Base-by-base conservation (phyloP, 164 flowering plant genomes). In the grape (Vitis vinifera) region DNA sequence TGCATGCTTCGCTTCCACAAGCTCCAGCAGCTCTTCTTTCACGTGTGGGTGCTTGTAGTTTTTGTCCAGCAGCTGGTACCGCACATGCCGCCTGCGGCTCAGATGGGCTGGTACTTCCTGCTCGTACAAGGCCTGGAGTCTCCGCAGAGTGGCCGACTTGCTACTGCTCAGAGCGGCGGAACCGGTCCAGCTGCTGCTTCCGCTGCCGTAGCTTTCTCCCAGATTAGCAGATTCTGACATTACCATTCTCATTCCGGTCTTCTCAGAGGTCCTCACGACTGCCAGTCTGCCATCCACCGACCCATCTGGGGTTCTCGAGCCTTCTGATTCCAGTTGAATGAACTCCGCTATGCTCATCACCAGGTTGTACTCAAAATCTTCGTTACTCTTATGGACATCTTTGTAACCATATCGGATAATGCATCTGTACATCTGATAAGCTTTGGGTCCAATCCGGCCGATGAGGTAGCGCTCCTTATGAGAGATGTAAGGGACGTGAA, bases 391-490 rank as follows among this genome's bases (percentile, higher is more conserved):
- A 16, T 52, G 71, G 11, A 80, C 80, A 63, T 90, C 95, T 69
- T 86, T 88, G 88, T 90, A 90, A 4, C 95, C 95, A 76, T 84
- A 80, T 48, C 95, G 78, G 14, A 88, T 76, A 11, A 87, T 88
- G 83, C 93, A 90, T 23, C 95, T 88, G 76, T 88, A 90, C 80
- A 90, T 73, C 50, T 88, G 70, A 68, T 85, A 84, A 10, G 84
- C 59, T 73, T 84, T 86, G n/a, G 92, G 92, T 44, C 92, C 91
- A 63, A 88, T 69, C 10, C 91, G 86, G 14, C 93, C 93, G 23
- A 90, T 73, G n/a, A 90, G 90, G 69, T 83, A 85, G 52, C 90
- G 78, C 62, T 89, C 93, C 62, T 84, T 79, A 10, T 79, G 73
- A 13, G 81, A 69, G 59, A 78, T 76, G 72, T 80, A 62, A 10